phyloP scores from a whole-genome alignment of 495 filamentous ascomycete species.

The Podospora fimiseda region DNA sequence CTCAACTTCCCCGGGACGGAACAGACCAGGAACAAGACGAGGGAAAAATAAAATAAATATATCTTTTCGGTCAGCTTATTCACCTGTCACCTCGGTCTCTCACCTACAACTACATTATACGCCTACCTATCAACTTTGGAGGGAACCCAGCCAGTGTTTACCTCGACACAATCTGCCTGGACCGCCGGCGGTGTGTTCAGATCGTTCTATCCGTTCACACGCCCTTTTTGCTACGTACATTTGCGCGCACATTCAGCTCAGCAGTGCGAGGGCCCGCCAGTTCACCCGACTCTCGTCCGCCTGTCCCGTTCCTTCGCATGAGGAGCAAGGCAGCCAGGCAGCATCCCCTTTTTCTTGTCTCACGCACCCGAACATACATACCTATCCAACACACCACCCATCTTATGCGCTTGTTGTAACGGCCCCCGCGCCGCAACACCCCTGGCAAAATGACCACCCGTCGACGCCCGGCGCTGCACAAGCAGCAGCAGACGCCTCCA shows the following conservation, averaged over 20 bases:
- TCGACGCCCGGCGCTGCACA: conserved; percentile 29
- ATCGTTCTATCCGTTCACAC: not conserved
- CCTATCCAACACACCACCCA: not conserved
- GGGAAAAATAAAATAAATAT: no score
- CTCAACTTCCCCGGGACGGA: not conserved
- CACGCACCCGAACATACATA: not conserved
- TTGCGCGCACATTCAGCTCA: not conserved
- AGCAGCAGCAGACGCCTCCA: conserved; percentile 27
- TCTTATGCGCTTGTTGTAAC: conserved; percentile 17
- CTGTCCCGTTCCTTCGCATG: not conserved
- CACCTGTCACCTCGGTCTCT: no score
- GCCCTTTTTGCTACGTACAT: no score
- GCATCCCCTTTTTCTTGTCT: not conserved
- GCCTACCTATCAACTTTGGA: no score
- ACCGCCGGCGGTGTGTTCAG: no score
- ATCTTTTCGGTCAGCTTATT: no score
- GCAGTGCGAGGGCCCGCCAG: not conserved
- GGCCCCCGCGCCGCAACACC: conserved; percentile 13
- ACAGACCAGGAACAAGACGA: not conserved
- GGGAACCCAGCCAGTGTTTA: no score
- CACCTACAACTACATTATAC: no score
- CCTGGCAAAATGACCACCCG: conserved; percentile 28
- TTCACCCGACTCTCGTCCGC: conserved; percentile 5
- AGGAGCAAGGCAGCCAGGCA: not conserved
- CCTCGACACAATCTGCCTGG: no score